Evolutionary conservation across 768 basidiomycete genomes (phyloP), one percentile per base, ranked within the genome.

Genomic region (Scleroderma citrinum): DNA sequence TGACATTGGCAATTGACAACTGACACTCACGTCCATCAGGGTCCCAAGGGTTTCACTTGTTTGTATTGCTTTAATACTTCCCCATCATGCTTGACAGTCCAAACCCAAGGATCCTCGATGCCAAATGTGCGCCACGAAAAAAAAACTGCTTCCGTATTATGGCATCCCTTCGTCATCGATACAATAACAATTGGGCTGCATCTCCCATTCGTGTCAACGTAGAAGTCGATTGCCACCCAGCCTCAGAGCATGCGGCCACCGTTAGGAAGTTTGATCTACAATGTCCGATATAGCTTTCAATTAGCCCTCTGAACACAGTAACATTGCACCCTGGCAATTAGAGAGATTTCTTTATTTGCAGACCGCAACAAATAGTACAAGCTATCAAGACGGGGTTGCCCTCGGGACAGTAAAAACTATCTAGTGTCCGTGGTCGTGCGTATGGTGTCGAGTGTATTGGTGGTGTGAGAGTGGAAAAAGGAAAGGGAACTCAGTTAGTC

Each of bases 121-220:
- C 42, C 34, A 20, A 31, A 29, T 31, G 38, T 32, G 44, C 29
- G 17, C 37, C 8, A 29, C 47, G 36, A n/a, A 44, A 16, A 17
- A 39, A 45, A 38, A 24, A 23, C 21, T 40, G 37, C 35, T 37
- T 23, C 36, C 44, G 49, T 10, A 23, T 45, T 50, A 50, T 50
- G 49, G 37, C 49, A 45, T 40, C 21, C 7, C 43, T 42, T 42
- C 47, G 47, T 48, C 47, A 48, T 31, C 38, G 29, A 13, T 8
- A 23, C 17, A 30, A 30, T 21, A 35, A 31, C 20, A 38, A 19
- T 12, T 32, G 21, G 31, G 32, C 34, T 21, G 32, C 36, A 17
- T n/a, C n/a, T n/a, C n/a, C n/a, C n/a, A n/a, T n/a, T n/a, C n/a
- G n/a, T n/a, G n/a, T n/a, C n/a, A n/a, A n/a, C n/a, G n/a, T n/a